Percentiles rank a stretch among this genome's conserved stretches.
Conservation (phyloP, 345 rosid species). For the Gossypium mustelinum region DNA sequence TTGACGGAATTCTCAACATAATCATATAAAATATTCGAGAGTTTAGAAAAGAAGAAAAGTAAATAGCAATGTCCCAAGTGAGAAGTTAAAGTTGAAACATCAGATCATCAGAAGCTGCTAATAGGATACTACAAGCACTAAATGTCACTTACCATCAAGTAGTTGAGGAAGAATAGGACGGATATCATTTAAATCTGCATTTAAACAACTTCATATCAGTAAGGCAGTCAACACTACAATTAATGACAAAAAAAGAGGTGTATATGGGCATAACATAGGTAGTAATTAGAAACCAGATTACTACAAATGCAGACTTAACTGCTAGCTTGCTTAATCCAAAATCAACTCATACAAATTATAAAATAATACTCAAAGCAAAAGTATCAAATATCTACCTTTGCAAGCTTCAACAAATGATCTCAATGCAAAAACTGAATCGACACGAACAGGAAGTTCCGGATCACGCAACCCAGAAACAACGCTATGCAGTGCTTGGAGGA, state of each 20-base stretch:
- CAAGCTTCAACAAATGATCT: slow-evolving; percentile 94
- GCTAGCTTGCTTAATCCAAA: not conserved
- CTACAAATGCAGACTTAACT: not conserved
- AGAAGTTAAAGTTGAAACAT: not conserved
- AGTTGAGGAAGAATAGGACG: slow-evolving; percentile 95
- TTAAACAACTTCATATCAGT: slow-evolving; percentile 3
- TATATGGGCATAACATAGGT: not conserved
- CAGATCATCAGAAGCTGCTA: not conserved
- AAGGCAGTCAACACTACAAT: not conserved
- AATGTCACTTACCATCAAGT: slow-evolving; percentile 64
- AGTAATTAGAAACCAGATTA: not conserved
- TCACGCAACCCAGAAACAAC: slow-evolving; percentile 92
- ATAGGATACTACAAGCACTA: not conserved
- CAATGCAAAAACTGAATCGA: slow-evolving; percentile 95
- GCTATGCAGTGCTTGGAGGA: slow-evolving; percentile 71
- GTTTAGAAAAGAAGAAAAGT: not conserved
- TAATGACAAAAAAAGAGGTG: not conserved
- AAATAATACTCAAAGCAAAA: not conserved
- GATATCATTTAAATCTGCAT: slow-evolving; percentile 89
- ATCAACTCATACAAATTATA: not conserved
- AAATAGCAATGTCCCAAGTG: not conserved
- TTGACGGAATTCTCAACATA: not conserved
- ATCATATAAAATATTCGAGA: not conserved
- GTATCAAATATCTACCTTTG: slow-evolving; percentile 44
- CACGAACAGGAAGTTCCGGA: slow-evolving; percentile 95